Evolutionary conservation across 345 rosid genomes (phyloP).

Genomic region (Eucalyptus polyanthemos): DNA sequence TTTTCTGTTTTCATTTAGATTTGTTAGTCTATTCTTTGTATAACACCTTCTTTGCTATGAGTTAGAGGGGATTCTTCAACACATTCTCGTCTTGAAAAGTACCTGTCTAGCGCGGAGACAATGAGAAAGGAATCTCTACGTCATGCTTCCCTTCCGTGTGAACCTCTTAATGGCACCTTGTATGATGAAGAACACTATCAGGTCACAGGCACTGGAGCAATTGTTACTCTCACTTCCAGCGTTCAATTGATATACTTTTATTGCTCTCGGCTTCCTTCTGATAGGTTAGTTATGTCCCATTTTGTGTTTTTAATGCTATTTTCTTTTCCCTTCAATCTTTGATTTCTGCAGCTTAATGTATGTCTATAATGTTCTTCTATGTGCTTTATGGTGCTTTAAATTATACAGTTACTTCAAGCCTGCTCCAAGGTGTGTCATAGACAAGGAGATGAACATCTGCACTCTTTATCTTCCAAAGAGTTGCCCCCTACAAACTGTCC

Average conservation of each 20-base stretch:
- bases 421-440: slow-evolving; percentile 37
- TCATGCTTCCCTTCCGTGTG: slow-evolving; percentile 49
- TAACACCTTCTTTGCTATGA: not conserved
- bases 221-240: slow-evolving; percentile 47
- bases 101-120: slow-evolving; percentile 47
- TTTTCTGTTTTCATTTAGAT: not conserved
- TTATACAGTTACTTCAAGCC: slow-evolving; percentile 69
- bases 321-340: not conserved
- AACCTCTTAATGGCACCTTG: slow-evolving; percentile 20
- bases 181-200: slow-evolving; percentile 18
- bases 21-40: not conserved
- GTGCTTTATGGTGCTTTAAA: not conserved
- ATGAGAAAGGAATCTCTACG: slow-evolving; percentile 65
- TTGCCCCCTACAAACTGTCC: slow-evolving; percentile 38
- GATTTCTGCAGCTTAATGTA: not conserved
- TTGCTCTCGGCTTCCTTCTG: slow-evolving; percentile 89
- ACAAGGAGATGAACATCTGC: slow-evolving; percentile 29
- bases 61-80: slow-evolving; percentile 45
- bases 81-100: slow-evolving; percentile 34
- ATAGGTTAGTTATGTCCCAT: slow-evolving; percentile 36
- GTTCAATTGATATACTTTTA: slow-evolving; percentile 55
- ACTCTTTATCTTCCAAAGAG: slow-evolving; percentile 60
- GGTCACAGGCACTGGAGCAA: slow-evolving; percentile 58
- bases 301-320: not conserved
- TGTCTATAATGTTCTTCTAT: not conserved